Percentiles rank a stretch among this genome's conserved stretches.
These are phyloP conservation scores for Diaporthe sp. DNA, from an alignment of 2,329 filamentous ascomycete species.

Conservation along the genomic window DNA sequence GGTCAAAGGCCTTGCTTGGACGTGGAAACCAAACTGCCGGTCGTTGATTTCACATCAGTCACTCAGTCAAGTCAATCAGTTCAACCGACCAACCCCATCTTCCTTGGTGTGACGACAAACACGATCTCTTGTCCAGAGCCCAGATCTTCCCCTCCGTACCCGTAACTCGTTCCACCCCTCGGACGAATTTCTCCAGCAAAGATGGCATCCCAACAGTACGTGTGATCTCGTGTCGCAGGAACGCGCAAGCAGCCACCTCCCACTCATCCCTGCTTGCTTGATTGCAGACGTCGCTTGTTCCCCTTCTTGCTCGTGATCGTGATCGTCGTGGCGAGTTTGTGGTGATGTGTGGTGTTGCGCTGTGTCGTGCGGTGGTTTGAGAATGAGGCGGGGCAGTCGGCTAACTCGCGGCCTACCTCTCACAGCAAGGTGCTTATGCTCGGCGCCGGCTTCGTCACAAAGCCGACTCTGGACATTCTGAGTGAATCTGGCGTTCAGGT, in stretches of 20 bases:
- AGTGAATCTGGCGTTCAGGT: slow-evolving; percentile 71
- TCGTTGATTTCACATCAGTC: background rate
- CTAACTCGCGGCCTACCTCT: slow-evolving; percentile 33
- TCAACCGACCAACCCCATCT: slow-evolving; percentile 8
- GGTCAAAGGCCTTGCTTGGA: slow-evolving; percentile 25
- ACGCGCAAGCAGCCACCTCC: background rate
- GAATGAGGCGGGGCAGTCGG: slow-evolving; percentile 15
- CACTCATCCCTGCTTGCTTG: slow-evolving; percentile 4
- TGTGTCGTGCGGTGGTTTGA: background rate
- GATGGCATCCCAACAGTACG: slow-evolving; percentile 40
- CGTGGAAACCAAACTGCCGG: slow-evolving; percentile 21
- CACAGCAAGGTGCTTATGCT: slow-evolving; percentile 58
- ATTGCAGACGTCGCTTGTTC: background rate
- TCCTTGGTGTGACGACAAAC: slow-evolving; percentile 24
- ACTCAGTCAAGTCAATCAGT: background rate
- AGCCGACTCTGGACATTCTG: slow-evolving; percentile 75
- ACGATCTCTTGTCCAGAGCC: slow-evolving; percentile 23
- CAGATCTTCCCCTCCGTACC: slow-evolving; percentile 22
- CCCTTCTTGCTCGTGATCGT: slow-evolving; percentile 9
- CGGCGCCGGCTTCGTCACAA: slow-evolving; percentile 71
- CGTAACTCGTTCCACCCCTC: slow-evolving; percentile 19
- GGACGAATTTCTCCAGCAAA: slow-evolving; percentile 25
- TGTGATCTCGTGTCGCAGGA: slow-evolving; percentile 30
- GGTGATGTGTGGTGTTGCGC: background rate
- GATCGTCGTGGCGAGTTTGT: background rate